These are phyloP conservation scores for Ochetophila trinervis DNA, from an alignment of 306 rosid genomes.

Conservation along the genomic window DNA sequence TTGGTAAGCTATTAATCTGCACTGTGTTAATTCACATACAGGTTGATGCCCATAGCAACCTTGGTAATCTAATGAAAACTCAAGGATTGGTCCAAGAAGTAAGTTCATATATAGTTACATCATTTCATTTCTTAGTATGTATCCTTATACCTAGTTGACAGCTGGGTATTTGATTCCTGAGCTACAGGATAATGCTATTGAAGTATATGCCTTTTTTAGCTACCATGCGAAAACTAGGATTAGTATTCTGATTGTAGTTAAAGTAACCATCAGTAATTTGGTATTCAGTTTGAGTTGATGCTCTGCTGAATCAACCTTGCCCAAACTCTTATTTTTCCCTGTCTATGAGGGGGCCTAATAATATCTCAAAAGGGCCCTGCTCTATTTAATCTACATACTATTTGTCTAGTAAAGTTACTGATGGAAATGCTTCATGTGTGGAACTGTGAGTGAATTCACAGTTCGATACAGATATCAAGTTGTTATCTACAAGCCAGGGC, in stretches of 20 bases:
- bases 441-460: conserved; percentile 77
- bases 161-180: conserved; percentile 9
- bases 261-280: conserved; percentile 17
- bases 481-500: conserved; percentile 79
- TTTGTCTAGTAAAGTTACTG: conserved; percentile 59
- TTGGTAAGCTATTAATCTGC: conserved; percentile 7
- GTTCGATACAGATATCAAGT: conserved; percentile 75
- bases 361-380: conserved; percentile 42
- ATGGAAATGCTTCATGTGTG: conserved; percentile 75
- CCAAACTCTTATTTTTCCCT: conserved; percentile 28
- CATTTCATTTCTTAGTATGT: conserved; percentile 2
- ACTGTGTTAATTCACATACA: conserved; percentile 19
- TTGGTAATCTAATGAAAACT: conserved; percentile 65
- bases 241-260: conserved; percentile 20
- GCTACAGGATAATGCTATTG: conserved; percentile 4
- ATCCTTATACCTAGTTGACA: background rate
- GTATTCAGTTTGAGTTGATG: conserved; percentile 9
- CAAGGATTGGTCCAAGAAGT: conserved; percentile 85
- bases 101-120: conserved; percentile 30
- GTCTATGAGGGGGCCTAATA: conserved; percentile 16
- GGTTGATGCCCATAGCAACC: conserved; percentile 70
- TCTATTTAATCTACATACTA: conserved; percentile 52
- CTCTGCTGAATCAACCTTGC: conserved; percentile 22
- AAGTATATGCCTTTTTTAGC: conserved; percentile 6
- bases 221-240: conserved; percentile 15